Conservation (phyloP, 2,329 filamentous ascomycete genomes). For the Nemania sp. region DNA sequence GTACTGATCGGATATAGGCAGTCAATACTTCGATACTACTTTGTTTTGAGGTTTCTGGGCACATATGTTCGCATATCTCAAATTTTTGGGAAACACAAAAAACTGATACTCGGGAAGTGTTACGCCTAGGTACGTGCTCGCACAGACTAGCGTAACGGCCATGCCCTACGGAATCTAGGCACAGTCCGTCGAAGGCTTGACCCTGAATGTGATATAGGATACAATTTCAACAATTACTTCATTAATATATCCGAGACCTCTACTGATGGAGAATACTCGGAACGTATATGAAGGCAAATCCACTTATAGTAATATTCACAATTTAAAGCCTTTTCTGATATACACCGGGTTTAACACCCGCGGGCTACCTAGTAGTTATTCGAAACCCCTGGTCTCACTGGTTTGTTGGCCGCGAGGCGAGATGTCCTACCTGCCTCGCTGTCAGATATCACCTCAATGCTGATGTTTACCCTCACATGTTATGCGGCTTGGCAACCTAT, state of each 20-base stretch:
- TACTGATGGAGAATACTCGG: background rate
- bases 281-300: background rate
- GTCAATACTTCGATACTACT: background rate
- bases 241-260: background rate
- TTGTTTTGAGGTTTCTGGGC: background rate
- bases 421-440: background rate
- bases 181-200: background rate
- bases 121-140: conserved; percentile 7
- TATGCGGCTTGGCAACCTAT: background rate
- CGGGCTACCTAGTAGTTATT: no score
- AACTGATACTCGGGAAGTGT: conserved; percentile 14
- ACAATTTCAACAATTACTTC: background rate
- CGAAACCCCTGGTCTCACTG: background rate
- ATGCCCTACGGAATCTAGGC: conserved; percentile 13
- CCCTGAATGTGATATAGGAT: background rate
- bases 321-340: no score
- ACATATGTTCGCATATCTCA: background rate
- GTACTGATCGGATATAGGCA: background rate
- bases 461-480: background rate
- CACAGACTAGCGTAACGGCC: conserved; percentile 17
- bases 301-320: background rate
- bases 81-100: conserved; percentile 10
- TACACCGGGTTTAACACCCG: no score
- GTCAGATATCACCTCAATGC: background rate
- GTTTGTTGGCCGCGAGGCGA: background rate